phyloP scores from a whole-genome alignment of 1,284 basidiomycete species.

The Irpex rosettiformis region DNA sequence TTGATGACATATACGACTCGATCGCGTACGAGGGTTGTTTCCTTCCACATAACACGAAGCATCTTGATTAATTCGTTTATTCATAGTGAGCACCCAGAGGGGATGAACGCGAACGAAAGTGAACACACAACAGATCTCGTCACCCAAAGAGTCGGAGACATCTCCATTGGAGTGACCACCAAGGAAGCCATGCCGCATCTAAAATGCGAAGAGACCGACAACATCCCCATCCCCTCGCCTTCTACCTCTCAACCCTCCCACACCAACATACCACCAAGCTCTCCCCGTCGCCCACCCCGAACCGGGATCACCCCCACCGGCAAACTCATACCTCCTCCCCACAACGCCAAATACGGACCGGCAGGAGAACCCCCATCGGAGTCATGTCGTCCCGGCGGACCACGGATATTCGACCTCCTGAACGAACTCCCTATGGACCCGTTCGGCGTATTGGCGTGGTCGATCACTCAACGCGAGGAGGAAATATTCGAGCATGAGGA shows the following conservation, averaged over 20 bases:
- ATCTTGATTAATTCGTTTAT: background rate
- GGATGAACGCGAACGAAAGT: too few species aligned
- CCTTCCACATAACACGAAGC: too few species aligned
- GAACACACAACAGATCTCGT: background rate
- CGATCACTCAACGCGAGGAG: constrained; percentile 64
- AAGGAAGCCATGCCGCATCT: background rate
- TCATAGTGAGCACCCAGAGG: background rate
- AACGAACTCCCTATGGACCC: constrained; percentile 51
- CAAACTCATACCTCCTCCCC: constrained; percentile 48
- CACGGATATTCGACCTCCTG: constrained; percentile 60
- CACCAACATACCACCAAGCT: too few species aligned
- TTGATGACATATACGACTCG: background rate
- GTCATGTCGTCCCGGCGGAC: constrained; percentile 63
- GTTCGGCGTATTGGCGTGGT: constrained; percentile 65
- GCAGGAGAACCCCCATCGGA: constrained; percentile 21
- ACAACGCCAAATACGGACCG: constrained; percentile 39
- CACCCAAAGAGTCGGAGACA: background rate
- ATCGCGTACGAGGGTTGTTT: too few species aligned
- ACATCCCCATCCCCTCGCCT: background rate
- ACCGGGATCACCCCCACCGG: constrained; percentile 13
- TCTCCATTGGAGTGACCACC: background rate
- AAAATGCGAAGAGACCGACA: constrained; percentile 6
- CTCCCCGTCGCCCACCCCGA: background rate
- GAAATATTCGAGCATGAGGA: constrained; percentile 68
- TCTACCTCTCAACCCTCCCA: background rate